Conservation (phyloP, 352 stramenopile species). For the Phytophthora foliorum region DNA sequence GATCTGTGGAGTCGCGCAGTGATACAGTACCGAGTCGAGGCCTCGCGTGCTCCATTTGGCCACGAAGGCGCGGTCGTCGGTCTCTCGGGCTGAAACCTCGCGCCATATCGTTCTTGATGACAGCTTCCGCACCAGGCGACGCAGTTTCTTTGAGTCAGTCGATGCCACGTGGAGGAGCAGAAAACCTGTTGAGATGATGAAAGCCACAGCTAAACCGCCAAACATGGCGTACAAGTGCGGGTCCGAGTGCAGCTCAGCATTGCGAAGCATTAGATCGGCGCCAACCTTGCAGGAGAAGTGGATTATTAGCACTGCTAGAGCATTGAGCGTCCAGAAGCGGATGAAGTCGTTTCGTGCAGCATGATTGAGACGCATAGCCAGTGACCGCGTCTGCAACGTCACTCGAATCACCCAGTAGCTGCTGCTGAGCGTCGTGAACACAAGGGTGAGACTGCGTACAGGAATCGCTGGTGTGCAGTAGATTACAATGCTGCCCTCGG, state of each 20-base stretch:
- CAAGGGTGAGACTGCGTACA: constrained; percentile 39
- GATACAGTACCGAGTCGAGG: constrained; percentile 38
- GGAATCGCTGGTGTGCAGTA: constrained; percentile 44
- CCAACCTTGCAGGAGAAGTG: constrained; percentile 43
- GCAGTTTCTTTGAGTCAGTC: constrained; percentile 18
- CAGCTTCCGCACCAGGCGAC: not conserved
- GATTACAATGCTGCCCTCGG: constrained; percentile 45
- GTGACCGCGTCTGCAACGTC: constrained; percentile 40
- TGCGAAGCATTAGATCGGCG: constrained; percentile 34
- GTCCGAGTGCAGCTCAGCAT: constrained; percentile 43
- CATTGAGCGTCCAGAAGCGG: constrained; percentile 36
- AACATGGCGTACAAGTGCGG: constrained; percentile 55
- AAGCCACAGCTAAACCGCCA: constrained; percentile 34
- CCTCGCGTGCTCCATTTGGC: constrained; percentile 34
- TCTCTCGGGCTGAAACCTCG: constrained; percentile 11
- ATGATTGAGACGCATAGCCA: constrained; percentile 37
- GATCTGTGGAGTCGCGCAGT: constrained; percentile 42
- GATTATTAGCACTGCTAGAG: constrained; percentile 27
- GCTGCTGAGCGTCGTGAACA: constrained; percentile 49
- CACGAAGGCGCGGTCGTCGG: constrained; percentile 32
- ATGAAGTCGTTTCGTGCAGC: constrained; percentile 33
- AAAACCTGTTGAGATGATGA: constrained; percentile 40
- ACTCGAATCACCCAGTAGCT: constrained; percentile 52
- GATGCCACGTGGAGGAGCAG: constrained; percentile 33
- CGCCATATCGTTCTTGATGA: constrained; percentile 8